Conservation (phyloP, 495 filamentous ascomycete genomes). For the Entonaema liquescens region DNA sequence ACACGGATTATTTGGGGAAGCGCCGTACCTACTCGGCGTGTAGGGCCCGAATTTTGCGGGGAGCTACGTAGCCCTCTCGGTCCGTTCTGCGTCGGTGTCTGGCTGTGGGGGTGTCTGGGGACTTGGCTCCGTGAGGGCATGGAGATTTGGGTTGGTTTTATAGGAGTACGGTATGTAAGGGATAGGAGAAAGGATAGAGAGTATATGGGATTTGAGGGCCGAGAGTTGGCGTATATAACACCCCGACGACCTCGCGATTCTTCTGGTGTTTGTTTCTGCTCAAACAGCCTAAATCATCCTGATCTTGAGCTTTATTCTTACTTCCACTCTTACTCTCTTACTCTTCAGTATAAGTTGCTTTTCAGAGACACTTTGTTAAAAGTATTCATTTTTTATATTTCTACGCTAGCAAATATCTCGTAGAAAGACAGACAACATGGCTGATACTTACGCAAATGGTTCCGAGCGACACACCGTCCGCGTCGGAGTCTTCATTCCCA, state of each 20-base stretch:
- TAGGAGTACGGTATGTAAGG: too few species aligned
- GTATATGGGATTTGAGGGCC: too few species aligned
- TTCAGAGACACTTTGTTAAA: not conserved
- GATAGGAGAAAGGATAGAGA: not conserved
- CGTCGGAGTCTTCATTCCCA: constrained; percentile 58
- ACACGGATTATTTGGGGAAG: constrained; percentile 16
- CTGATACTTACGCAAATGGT: constrained; percentile 10
- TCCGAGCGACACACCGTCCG: constrained; percentile 10
- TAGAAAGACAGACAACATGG: constrained; percentile 19
- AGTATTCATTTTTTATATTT: not conserved
- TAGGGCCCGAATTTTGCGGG: not conserved
- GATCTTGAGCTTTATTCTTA: too few species aligned
- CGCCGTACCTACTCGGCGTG: not conserved
- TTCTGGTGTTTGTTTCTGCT: too few species aligned
- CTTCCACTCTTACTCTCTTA: too few species aligned
- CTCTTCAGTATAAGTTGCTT: too few species aligned
- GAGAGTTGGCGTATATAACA: too few species aligned
- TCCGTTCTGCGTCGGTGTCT: not conserved
- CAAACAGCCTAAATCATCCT: too few species aligned
- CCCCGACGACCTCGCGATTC: too few species aligned
- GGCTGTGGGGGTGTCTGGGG: not conserved
- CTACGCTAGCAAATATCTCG: not conserved
- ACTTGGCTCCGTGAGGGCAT: not conserved
- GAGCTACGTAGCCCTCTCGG: not conserved
- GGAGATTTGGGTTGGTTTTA: not conserved